Evolutionary conservation across 2,329 filamentous ascomycete genomes (phyloP).

Genomic region (Cytospora piceicola): DNA sequence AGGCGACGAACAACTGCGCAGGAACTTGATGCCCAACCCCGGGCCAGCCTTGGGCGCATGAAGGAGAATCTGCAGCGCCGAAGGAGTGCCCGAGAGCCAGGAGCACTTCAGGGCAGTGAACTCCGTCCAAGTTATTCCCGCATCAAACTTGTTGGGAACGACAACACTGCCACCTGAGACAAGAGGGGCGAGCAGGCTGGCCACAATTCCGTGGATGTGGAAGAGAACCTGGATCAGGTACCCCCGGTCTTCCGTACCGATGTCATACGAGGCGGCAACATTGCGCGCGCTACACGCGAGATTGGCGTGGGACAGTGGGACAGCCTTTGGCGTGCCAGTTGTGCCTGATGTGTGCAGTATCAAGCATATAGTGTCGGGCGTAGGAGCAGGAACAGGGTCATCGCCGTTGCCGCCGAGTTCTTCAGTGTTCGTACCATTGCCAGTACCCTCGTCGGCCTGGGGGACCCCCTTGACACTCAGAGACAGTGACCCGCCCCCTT

Average conservation of each 20-base stretch:
- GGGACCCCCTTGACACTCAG: not conserved
- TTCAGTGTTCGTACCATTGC: constrained; percentile 26
- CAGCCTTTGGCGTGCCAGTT: constrained; percentile 16
- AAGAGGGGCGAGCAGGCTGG: constrained; percentile 80
- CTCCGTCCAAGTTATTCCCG: constrained; percentile 81
- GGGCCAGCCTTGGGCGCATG: constrained; percentile 77
- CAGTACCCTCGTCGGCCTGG: not conserved
- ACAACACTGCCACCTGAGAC: constrained; percentile 77
- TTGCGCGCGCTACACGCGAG: not conserved
- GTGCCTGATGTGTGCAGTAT: constrained; percentile 21
- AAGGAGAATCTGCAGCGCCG: constrained; percentile 86
- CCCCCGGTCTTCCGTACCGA: constrained; percentile 49
- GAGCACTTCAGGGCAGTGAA: constrained; percentile 75
- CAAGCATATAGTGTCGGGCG: not conserved
- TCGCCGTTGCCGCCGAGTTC: constrained; percentile 67
- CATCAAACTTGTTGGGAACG: constrained; percentile 79
- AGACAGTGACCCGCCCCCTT: constrained; percentile 39
- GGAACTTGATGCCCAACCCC: constrained; percentile 62
- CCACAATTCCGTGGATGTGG: constrained; percentile 70
- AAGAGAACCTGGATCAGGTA: constrained; percentile 65
- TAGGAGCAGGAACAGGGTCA: constrained; percentile 54
- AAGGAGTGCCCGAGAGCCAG: constrained; percentile 90
- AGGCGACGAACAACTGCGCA: constrained; percentile 18
- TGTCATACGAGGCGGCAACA: not conserved
- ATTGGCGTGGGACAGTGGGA: constrained; percentile 19